Evolutionary conservation across 2,329 filamentous ascomycete genomes (phyloP).

Genomic region (Colletotrichum cordylinicola): DNA sequence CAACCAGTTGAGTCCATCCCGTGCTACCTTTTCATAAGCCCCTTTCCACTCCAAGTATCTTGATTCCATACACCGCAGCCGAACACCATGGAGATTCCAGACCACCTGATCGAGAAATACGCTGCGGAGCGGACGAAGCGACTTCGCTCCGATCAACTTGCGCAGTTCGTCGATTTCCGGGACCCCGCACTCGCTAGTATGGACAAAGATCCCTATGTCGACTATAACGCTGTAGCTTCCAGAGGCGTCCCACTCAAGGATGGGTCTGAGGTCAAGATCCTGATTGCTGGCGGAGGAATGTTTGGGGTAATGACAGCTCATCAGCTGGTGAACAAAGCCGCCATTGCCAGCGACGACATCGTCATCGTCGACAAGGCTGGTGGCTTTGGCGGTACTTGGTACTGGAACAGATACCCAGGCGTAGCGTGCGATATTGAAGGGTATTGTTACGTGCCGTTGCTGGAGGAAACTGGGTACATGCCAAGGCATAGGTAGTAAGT

Average conservation of each 20-base stretch:
- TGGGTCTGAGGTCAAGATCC: not conserved
- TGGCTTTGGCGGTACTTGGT: constrained; percentile 56
- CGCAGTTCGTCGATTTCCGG: not conserved
- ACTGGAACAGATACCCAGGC: constrained; percentile 56
- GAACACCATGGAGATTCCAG: not conserved
- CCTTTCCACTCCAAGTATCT: not conserved
- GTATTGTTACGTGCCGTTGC: constrained; percentile 10
- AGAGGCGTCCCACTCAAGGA: not conserved
- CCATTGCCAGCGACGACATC: not conserved
- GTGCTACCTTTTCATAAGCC: not conserved
- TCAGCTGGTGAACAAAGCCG: not conserved
- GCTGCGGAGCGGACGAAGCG: not conserved
- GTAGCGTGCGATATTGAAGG: constrained; percentile 62
- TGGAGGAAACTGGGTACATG: constrained; percentile 15
- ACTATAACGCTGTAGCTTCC: not conserved
- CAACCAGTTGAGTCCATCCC: not conserved
- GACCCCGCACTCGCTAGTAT: not conserved
- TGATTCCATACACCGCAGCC: not conserved
- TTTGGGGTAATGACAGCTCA: not conserved
- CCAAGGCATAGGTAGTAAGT: constrained; percentile 31
- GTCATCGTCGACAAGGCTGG: constrained; percentile 43
- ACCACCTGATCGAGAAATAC: not conserved
- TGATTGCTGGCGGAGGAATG: not conserved
- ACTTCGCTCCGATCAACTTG: not conserved
- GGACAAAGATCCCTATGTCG: not conserved